A percentile compares a stretch with the other conserved stretches of the same genome.
Conservation (phyloP, 2,329 filamentous ascomycete genomes). For the Fusarium sp. region DNA sequence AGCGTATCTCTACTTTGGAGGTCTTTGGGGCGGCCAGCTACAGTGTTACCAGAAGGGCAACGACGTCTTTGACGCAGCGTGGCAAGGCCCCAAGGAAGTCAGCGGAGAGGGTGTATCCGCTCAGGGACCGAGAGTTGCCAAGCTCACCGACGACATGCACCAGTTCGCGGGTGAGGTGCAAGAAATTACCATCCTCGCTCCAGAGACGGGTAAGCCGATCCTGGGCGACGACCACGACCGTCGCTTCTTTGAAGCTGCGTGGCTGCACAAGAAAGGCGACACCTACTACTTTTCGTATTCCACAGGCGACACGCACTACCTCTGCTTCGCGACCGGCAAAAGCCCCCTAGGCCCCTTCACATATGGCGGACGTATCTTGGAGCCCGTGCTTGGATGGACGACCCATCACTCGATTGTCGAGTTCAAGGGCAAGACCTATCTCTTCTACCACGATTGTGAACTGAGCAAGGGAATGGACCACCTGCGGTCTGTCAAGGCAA, state of each 20-base stretch:
- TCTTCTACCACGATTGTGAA: slow-evolving; percentile 84
- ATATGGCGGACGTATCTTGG: slow-evolving; percentile 79
- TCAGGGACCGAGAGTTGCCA: slow-evolving; percentile 77
- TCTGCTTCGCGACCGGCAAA: slow-evolving; percentile 78
- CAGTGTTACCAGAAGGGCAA: slow-evolving; percentile 78
- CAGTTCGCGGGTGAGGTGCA: slow-evolving; percentile 69
- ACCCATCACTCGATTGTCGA: slow-evolving; percentile 86
- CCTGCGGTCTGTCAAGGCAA: slow-evolving; percentile 80
- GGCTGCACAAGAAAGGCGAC: slow-evolving; percentile 81
- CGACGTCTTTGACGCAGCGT: slow-evolving; percentile 68
- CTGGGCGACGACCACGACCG: slow-evolving; percentile 79
- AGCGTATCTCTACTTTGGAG: slow-evolving; percentile 77
- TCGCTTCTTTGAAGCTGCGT: slow-evolving; percentile 86
- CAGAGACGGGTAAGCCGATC: slow-evolving; percentile 72
- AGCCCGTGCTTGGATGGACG: slow-evolving; percentile 86
- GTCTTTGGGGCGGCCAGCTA: slow-evolving; percentile 85
- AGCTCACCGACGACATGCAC: slow-evolving; percentile 76
- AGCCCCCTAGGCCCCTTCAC: slow-evolving; percentile 81
- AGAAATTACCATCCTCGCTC: slow-evolving; percentile 76
- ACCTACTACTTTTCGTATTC: slow-evolving; percentile 85
- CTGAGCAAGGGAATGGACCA: slow-evolving; percentile 79
- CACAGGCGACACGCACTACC: slow-evolving; percentile 83
- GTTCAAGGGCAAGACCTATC: slow-evolving; percentile 79
- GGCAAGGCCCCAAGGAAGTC: slow-evolving; percentile 73
- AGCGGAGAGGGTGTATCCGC: slow-evolving; percentile 69